Percentiles rank a stretch among this genome's conserved stretches.
These are phyloP conservation scores for Ogataea haglerorum DNA, from an alignment of 805 yeast species.

Conservation along the genomic window DNA sequence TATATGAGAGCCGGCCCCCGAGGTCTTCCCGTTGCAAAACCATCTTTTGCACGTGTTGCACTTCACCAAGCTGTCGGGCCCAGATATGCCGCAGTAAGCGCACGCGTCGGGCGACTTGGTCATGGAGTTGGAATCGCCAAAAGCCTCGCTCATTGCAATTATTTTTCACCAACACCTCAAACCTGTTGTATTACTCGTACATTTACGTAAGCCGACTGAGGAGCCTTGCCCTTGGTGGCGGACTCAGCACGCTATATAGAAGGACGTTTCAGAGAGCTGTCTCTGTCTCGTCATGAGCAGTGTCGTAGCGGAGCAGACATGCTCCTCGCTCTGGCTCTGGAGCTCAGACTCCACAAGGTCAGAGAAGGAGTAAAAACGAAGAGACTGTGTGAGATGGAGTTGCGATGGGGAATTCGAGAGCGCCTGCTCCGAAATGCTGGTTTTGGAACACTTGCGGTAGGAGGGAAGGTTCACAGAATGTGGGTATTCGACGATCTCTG, in stretches of 20 bases:
- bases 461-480: conserved; percentile 11
- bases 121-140: conserved; percentile 1
- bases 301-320: conserved; percentile 4
- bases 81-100: conserved; percentile 71
- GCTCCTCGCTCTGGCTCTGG: conserved; percentile 1
- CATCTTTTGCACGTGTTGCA: conserved; percentile 78
- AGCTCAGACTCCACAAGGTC: conserved; percentile 31
- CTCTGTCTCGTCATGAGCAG: conserved; percentile 5
- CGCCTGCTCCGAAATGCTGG: background rate
- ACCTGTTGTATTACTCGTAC: conserved; percentile 6
- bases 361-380: conserved; percentile 33
- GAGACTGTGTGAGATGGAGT: conserved; percentile 16
- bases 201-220: background rate
- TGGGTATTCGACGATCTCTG: conserved; percentile 57
- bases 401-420: background rate
- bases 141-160: conserved; percentile 15
- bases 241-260: conserved; percentile 5
- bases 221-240: background rate
- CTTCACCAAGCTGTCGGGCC: conserved; percentile 62
- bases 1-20: conserved; percentile 65
- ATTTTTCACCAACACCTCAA: conserved; percentile 9
- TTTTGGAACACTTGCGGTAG: background rate
- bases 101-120: conserved; percentile 33
- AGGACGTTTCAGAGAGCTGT: conserved; percentile 3
- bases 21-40: conserved; percentile 79